These are phyloP conservation scores for Clonostachys byssicola DNA, from an alignment of 2,329 filamentous ascomycete genomes.

Conservation along the genomic window DNA sequence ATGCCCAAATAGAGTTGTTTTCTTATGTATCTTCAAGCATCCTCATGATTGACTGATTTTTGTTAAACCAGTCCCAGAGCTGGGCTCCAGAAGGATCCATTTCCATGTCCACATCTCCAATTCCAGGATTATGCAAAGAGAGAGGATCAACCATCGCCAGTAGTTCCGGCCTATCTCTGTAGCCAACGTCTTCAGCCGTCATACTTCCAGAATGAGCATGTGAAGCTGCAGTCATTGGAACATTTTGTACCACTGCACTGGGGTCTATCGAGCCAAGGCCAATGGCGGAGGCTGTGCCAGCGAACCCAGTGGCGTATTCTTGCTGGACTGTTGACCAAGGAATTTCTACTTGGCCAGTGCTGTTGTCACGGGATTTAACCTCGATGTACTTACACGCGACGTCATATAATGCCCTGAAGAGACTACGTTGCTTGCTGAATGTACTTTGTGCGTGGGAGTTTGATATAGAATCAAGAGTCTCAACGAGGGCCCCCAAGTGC, in stretches of 20 bases:
- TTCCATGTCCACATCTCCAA: constrained; percentile 5
- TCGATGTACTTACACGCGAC: constrained; percentile 13
- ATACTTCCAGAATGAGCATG: too few species aligned
- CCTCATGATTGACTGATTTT: constrained; percentile 10
- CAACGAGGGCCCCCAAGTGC: constrained; percentile 8
- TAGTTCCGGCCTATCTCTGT: too few species aligned
- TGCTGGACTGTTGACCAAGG: not conserved
- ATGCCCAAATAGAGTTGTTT: not conserved
- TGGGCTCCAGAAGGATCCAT: constrained; percentile 7
- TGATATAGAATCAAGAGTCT: constrained; percentile 4
- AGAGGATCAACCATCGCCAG: not conserved
- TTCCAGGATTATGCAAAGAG: not conserved
- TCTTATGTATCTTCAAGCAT: constrained; percentile 7
- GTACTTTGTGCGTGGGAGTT: constrained; percentile 3
- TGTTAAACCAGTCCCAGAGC: constrained; percentile 9
- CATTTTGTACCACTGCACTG: too few species aligned
- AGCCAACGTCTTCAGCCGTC: not conserved
- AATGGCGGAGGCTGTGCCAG: not conserved
- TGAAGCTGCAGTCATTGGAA: too few species aligned
- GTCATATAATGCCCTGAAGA: constrained; percentile 13
- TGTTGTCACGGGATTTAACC: constrained; percentile 2
- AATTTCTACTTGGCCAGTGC: not conserved
- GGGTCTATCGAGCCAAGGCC: not conserved
- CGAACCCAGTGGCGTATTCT: not conserved
- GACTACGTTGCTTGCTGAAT: constrained; percentile 7